phyloP scores from a whole-genome alignment of 2,329 filamentous ascomycete genomes.

The Hymenoscyphus scutula region DNA sequence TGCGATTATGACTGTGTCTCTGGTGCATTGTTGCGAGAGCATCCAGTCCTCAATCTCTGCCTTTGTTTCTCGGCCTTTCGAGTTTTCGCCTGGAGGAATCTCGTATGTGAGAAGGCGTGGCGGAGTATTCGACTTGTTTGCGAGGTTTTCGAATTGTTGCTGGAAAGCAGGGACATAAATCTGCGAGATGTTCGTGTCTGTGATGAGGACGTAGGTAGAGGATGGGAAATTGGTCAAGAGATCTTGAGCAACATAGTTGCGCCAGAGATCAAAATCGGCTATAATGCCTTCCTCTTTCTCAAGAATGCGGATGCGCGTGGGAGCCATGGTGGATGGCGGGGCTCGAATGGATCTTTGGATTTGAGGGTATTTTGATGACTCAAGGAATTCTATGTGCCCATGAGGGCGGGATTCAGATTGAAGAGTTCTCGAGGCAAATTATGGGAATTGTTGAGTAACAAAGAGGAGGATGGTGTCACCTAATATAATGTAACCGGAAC shows the following conservation, averaged over 20 bases:
- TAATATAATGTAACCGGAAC: background rate
- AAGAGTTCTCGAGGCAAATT: background rate
- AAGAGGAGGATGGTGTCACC: background rate
- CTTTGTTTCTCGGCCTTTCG: constrained; percentile 91
- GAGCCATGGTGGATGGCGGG: constrained; percentile 27
- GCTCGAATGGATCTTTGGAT: background rate
- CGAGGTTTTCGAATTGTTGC: constrained; percentile 56
- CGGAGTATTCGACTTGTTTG: constrained; percentile 39
- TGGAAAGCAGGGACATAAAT: constrained; percentile 80
- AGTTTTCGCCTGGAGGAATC: constrained; percentile 88
- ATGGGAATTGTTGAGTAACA: background rate
- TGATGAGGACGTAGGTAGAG: constrained; percentile 93
- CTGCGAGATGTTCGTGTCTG: constrained; percentile 85
- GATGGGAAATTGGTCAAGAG: constrained; percentile 74
- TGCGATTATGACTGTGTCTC: constrained; percentile 92
- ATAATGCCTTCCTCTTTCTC: constrained; percentile 89
- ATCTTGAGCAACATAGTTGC: constrained; percentile 75
- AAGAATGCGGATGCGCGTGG: constrained; percentile 72
- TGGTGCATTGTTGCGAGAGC: constrained; percentile 84
- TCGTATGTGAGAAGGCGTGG: constrained; percentile 79
- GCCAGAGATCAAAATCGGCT: constrained; percentile 81
- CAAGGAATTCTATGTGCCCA: background rate
- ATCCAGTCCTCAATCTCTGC: constrained; percentile 98
- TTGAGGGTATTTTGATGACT: background rate
- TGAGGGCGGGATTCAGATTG: background rate